Evolutionary conservation across 371 early-diverging fungal species (phyloP).

Genomic region (Gilbertella persicaria): DNA sequence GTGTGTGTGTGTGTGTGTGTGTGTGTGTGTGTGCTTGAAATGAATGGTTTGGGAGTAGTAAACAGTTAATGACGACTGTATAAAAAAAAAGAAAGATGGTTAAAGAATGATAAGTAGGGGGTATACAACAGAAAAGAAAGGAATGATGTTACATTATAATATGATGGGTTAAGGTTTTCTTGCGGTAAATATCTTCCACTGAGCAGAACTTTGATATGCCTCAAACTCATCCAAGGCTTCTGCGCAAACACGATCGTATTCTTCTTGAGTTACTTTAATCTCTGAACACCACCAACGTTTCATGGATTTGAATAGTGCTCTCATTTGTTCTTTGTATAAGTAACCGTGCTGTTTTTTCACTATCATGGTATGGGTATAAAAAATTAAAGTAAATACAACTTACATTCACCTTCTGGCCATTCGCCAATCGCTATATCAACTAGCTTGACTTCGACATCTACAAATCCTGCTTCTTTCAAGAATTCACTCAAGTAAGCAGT

Average conservation of each 20-base stretch:
- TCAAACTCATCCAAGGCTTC: conserved; percentile 32
- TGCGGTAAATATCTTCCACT: conserved; percentile 31
- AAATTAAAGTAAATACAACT: conserved; percentile 1
- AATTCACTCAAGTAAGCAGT: conserved; percentile 14
- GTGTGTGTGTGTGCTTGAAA: too few species aligned
- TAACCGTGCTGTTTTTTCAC: conserved; percentile 45
- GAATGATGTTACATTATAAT: neutral
- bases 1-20: too few species aligned
- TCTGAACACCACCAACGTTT: conserved; percentile 48
- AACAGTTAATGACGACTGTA: too few species aligned
- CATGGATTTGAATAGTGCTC: conserved; percentile 42
- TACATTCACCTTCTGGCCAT: conserved; percentile 46
- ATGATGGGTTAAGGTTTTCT: conserved; percentile 13
- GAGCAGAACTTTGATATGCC: conserved; percentile 11
- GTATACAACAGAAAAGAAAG: too few species aligned
- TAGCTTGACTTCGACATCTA: conserved; percentile 20
- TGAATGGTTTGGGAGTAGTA: too few species aligned
- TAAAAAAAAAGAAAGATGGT: too few species aligned
- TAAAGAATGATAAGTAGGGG: too few species aligned
- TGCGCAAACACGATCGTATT: conserved; percentile 24
- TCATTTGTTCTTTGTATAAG: conserved; percentile 48
- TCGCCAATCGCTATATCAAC: conserved; percentile 50
- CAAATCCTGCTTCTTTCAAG: conserved; percentile 34
- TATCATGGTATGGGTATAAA: conserved; percentile 1
- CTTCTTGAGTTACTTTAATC: conserved; percentile 23